phyloP scores from a whole-genome alignment of 1,284 basidiomycete species.

The Grifola frondosa region DNA sequence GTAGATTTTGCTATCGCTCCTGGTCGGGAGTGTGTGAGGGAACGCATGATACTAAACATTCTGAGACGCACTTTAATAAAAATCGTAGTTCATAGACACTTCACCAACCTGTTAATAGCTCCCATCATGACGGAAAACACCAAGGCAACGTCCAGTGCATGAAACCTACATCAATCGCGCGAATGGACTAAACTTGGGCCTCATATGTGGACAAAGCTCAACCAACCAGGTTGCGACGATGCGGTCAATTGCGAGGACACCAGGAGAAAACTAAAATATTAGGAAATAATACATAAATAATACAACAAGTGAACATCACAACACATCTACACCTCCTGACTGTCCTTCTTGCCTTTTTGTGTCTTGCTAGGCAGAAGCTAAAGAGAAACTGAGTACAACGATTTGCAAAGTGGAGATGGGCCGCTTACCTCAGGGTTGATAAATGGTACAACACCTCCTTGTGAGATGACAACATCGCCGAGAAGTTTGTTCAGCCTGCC shows the following conservation, averaged over 20 bases:
- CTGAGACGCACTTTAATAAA: too few relatives aligned
- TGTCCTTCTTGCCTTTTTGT: conserved; percentile 40
- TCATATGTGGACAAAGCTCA: not conserved
- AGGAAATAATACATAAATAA: conserved; percentile 31
- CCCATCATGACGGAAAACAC: too few relatives aligned
- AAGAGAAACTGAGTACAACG: not conserved
- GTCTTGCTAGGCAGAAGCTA: conserved; percentile 60
- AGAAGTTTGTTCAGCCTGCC: conserved; percentile 65
- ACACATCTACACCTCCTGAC: conserved; percentile 36
- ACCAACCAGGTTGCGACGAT: too few relatives aligned
- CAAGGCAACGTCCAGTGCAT: too few relatives aligned
- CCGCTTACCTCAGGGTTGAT: conserved; percentile 45
- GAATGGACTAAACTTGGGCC: too few relatives aligned
- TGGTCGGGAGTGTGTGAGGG: too few relatives aligned
- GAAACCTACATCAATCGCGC: too few relatives aligned
- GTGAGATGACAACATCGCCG: conserved; percentile 82
- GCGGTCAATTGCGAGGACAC: too few relatives aligned
- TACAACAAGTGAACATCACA: conserved; percentile 22
- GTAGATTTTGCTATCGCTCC: too few relatives aligned
- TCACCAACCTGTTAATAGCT: too few relatives aligned
- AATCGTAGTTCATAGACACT: too few relatives aligned
- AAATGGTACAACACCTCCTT: conserved; percentile 81
- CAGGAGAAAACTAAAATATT: conserved; percentile 19
- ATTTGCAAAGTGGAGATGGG: not conserved
- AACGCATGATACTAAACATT: too few relatives aligned